Base-by-base conservation (phyloP, 768 basidiomycete genomes). In the Myochromella boudieri region DNA sequence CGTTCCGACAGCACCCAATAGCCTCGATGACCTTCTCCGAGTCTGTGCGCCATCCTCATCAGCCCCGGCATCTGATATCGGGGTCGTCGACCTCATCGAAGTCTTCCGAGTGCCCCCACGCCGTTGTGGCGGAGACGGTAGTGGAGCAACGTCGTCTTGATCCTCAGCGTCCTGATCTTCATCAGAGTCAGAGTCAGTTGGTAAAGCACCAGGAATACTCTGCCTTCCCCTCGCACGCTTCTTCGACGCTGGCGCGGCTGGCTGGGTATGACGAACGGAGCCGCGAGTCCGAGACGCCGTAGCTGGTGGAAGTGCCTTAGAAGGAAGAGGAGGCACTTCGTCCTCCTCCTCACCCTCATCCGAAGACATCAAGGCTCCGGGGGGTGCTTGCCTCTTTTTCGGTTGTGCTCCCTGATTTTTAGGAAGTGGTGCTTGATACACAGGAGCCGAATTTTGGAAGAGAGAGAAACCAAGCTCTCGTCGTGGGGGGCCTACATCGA, bases 361-460 rank as follows among this genome's bases (percentile, higher is more conserved):
- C 2, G 72, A 72, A 1, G 59, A 59, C 6, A 62, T 60, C 52
- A 80, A 80, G 26, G 76, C 76, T 0, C 76, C 77, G 8, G 77
- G 78, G 4, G 67, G 70, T 28, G 63, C 62, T 37, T 61, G 71
- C 46, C 61, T 66, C 29, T 48, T 52, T 43, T 49, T 38, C 20
- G 33, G 37, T 24, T 55, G 40, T 25, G 44, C 32, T 47, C 20
- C 31, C 42, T 15, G 21, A 17, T 20, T 47, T 20, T 46, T 36
- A 14, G 52, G 14, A 3, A 21, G 40, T 11, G 40, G 42, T 18
- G 18, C 21, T 10, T 49, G 53, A 42, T 57, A 26, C 12, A 41
- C 47, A 44, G 56, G 53, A 28, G 60, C 56, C 17, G 44, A 49
- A 6, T 57, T 58, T 9, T 56, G 49, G 25, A 60, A 63, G 25